Base-by-base conservation (phyloP, 2,329 filamentous ascomycete species). In the Cryphonectria radicalis region DNA sequence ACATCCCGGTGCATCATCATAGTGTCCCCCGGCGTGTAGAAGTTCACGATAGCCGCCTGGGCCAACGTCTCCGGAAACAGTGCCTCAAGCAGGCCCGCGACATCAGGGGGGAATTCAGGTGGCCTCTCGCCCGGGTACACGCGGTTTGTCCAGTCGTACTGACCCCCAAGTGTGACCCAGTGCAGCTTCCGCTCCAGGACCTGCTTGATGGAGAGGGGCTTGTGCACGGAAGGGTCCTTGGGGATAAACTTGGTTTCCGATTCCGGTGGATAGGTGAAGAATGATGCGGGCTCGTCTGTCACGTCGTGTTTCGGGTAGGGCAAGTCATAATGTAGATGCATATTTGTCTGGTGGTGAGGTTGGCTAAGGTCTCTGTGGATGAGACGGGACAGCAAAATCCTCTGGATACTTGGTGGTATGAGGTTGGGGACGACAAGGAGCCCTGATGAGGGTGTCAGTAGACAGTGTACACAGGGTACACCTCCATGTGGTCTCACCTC, bases 101-200 rank as follows among this genome's bases (percentile, higher is more conserved):
- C 86, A 77, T 97, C 94, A 1, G 79, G 57, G 0, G 95, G 95
- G 76, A 98, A 98, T 0, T 82, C 77, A 0, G 93, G 93, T 0
- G 92, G 91, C 4, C 79, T 72, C n/a, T 87, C 85, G 13, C 84
- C 79, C 0, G 95, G 94, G 78, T 98, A 98, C 17, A 89, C 83
- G 75, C 97, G 95, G 70, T 89, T 88, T 0, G 94, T 97, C 96
- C 95, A 98, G 82, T 98, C 93, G 80, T 98, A 98, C 80, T 98
- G 96, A 0, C 94, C 95, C 66, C 96, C 96, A 3, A 99, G 88
- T 0, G 95, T 98, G 59, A 97, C 89, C 96, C 96, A 99, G 75
- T 95, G 93, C 35, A 98, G 87, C 73, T 93, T 95, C 74, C 91
- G 92, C 70, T 91, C 88, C 60, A 98, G 85, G 42, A 95, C 89